Evolutionary conservation across 306 rosid genomes (phyloP), one percentile per base, ranked within the genome.

Genomic region (Vigna hirtella): DNA sequence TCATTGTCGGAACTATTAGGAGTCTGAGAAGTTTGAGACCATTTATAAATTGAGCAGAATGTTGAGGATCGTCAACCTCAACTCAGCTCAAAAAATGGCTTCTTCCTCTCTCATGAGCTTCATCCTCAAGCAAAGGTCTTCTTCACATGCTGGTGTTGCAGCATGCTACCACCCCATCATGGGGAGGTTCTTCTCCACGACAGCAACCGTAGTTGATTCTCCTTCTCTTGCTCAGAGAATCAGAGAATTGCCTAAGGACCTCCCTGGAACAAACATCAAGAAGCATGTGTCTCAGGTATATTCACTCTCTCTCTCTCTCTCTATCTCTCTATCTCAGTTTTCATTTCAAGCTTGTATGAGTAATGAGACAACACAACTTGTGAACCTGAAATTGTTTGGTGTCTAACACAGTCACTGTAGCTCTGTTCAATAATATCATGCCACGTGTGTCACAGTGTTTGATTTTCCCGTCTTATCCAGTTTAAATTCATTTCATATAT

Each of bases 201-300:
- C 89, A 52, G 2, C 50, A 11, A 12, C 94, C 10, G 7, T 66
- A 4, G 7, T 18, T 28, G 89, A 84, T 55, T 85, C 91, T 61
- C 58, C 91, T 26, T 86, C 96, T 40, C 85, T 90, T 66, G 82
- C 87, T 68, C 94, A 85, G 69, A 89, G 90, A 66, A 78, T 94
- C 83, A 88, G 97, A 85, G 89, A 90, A 81, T 89, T 94, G 20
- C 98, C 98, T 7, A 93, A 90, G 70, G 87, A 86, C 78, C 91
- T 91, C 38, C 98, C 98, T 17, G 96, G 92, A 65, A 93, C 86
- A 82, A 85, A 82, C 51, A 89, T 93, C 86, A 88, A 85, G 87
- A 85, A 76, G 22, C 81, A 91, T 79, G 96, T 86, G 79, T 85
- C 90, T 26, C 91, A 91, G 83, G 98, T 93, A 85, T n/a, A 42